A percentile compares a stretch with the other conserved stretches of the same genome.
These are phyloP conservation scores for sorghum (Sorghum bicolor) DNA, from an alignment of 176 grass and related monocot genomes.

Conservation along the genomic window Sorghum_bicolor_NCBIv3 NC_012870.2:5896001-5896500, in stretches of 20 bases:
- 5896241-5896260: background rate
- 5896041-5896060: background rate
- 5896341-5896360: slow-evolving; percentile 42
- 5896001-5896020: no score
- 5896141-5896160: slow-evolving; percentile 15
- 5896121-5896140: background rate
- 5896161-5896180: background rate
- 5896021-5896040: background rate
- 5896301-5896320: slow-evolving; percentile 5
- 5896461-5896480: slow-evolving; percentile 56
- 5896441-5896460: background rate
- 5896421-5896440: slow-evolving; percentile 27
- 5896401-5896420: slow-evolving; percentile 65
- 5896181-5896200: slow-evolving; percentile 42
- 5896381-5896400: background rate
- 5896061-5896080: background rate
- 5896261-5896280: background rate
- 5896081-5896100: background rate
- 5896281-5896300: slow-evolving; percentile 16
- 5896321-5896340: slow-evolving; percentile 64
- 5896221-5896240: background rate
- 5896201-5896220: background rate
- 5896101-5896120: slow-evolving; percentile 1
- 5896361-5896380: slow-evolving; percentile 48
- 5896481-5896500: slow-evolving; percentile 4